phyloP scores from a whole-genome alignment of 139 green algal genomes.

The Astrephomene gubernaculifera region DNA sequence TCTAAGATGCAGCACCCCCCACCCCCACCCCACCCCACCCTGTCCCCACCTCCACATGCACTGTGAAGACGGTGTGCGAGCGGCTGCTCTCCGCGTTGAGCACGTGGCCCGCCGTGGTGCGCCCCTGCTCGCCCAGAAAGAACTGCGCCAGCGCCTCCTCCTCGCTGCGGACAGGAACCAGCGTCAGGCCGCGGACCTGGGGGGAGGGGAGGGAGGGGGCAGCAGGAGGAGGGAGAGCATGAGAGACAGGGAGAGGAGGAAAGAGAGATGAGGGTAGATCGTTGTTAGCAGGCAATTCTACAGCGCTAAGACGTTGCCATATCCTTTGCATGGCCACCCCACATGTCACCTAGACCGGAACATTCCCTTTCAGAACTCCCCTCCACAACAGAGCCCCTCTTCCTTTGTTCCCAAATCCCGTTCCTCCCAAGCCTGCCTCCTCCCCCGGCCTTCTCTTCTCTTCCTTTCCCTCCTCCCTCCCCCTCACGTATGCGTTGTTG shows the following conservation, averaged over 20 bases:
- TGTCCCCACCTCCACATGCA: constrained; percentile 64
- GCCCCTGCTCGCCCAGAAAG: constrained; percentile 76
- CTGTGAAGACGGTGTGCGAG: constrained; percentile 83
- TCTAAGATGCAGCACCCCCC: too few species aligned
- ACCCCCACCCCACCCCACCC: background rate
- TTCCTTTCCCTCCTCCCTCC: background rate
- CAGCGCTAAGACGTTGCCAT: too few species aligned
- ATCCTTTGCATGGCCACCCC: too few species aligned
- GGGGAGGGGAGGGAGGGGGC: too few species aligned
- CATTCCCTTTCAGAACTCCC: too few species aligned
- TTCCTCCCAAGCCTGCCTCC: too few species aligned
- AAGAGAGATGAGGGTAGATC: too few species aligned
- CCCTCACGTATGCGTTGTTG: constrained; percentile 55
- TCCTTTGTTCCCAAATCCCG: too few species aligned
- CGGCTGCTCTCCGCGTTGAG: constrained; percentile 72
- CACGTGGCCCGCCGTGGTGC: constrained; percentile 71
- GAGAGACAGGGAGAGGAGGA: background rate
- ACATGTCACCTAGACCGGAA: too few species aligned
- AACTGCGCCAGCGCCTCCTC: constrained; percentile 79
- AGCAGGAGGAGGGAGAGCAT: background rate
- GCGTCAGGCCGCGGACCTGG: constrained; percentile 73
- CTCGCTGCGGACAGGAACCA: constrained; percentile 67
- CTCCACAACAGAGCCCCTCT: too few species aligned
- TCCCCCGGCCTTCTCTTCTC: too few species aligned
- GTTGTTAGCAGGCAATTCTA: too few species aligned